Evolutionary conservation across 2,329 filamentous ascomycete genomes (phyloP).

Genomic region (Botrytis byssoidea): DNA sequence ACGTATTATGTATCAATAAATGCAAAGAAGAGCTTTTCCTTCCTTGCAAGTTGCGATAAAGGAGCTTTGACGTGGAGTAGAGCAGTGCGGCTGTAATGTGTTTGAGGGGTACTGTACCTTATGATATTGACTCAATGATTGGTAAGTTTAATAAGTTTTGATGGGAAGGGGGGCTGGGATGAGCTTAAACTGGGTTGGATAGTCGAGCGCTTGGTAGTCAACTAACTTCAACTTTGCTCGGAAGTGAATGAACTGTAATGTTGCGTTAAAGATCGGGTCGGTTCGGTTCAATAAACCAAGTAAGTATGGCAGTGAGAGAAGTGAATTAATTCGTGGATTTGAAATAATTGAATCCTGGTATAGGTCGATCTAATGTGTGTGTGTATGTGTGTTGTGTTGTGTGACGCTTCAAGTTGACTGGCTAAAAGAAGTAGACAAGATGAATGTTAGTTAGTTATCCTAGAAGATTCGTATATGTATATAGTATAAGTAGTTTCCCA

Average conservation of each 20-base stretch:
- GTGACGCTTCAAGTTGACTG: not conserved
- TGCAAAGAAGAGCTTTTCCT: not conserved
- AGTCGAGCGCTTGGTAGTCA: not conserved
- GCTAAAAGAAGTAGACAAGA: not conserved
- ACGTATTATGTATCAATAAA: constrained; percentile 4
- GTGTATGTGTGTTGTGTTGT: not conserved
- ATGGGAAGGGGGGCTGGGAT: constrained; percentile 8
- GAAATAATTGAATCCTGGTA: not conserved
- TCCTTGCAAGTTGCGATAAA: constrained; percentile 1
- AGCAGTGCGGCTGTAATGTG: constrained; percentile 2
- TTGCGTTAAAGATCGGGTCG: not conserved
- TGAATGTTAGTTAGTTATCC: not conserved
- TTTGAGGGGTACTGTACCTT: not conserved
- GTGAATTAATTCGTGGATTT: not conserved
- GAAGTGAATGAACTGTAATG: not conserved
- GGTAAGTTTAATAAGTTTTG: not conserved
- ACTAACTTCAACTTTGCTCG: not conserved
- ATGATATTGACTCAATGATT: not conserved
- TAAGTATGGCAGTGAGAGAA: not conserved
- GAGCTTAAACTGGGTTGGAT: not conserved
- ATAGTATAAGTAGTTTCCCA: constrained; percentile 7
- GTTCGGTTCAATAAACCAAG: not conserved
- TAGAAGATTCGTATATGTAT: not conserved
- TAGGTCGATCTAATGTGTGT: not conserved
- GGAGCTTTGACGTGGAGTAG: constrained; percentile 14